Conservation (phyloP, 768 basidiomycete genomes). For the Tephrocybe sp. region DNA sequence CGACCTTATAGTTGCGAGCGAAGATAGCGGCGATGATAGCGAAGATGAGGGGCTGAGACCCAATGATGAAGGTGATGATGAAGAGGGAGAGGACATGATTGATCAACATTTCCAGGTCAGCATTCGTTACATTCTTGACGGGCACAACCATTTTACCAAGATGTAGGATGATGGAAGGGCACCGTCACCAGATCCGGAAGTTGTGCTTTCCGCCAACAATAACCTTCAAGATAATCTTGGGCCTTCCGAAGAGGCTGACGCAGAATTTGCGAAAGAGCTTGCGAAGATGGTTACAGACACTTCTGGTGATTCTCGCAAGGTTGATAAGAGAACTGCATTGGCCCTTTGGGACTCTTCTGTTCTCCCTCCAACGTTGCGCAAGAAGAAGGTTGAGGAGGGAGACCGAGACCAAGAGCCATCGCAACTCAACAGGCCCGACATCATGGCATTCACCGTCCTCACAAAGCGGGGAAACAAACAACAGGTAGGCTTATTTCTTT, state of each 20-base stretch:
- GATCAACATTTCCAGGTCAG: constrained; percentile 55
- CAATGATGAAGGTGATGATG: constrained; percentile 48
- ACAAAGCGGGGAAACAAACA: constrained; percentile 93
- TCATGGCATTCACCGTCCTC: constrained; percentile 92
- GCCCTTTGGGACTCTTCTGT: constrained; percentile 90
- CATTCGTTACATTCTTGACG: neutral
- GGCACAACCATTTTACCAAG: neutral
- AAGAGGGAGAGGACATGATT: constrained; percentile 64
- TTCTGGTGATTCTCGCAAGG: constrained; percentile 76
- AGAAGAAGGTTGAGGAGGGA: constrained; percentile 60
- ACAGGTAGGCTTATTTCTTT: constrained; percentile 50
- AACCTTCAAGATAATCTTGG: constrained; percentile 69
- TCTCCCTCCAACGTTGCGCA: constrained; percentile 60
- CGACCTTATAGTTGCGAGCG: constrained; percentile 25
- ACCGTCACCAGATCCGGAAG: constrained; percentile 79
- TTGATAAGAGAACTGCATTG: constrained; percentile 84
- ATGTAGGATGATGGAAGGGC: constrained; percentile 62
- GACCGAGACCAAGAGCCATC: constrained; percentile 46
- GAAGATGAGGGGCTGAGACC: constrained; percentile 62
- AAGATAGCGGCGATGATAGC: constrained; percentile 62
- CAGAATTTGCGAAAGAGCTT: constrained; percentile 92
- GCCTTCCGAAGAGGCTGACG: constrained; percentile 85
- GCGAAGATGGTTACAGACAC: constrained; percentile 93
- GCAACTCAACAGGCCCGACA: constrained; percentile 30
- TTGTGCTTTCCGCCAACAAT: constrained; percentile 59